Base-by-base conservation (phyloP, 495 filamentous ascomycete species). In the Podospora conica region DNA sequence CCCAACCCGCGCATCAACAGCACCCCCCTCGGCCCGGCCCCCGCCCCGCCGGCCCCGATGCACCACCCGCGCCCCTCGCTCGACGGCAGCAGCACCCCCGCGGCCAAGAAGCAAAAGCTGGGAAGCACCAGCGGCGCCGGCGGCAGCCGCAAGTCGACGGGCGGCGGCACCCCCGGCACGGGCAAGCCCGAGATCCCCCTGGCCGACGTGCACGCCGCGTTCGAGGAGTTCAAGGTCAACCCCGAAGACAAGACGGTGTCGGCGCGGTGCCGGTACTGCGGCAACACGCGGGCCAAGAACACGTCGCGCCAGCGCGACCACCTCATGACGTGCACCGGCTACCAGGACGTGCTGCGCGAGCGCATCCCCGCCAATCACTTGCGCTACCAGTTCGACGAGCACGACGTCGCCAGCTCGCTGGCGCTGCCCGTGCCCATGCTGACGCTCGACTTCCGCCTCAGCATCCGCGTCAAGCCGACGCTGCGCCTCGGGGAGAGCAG, bases 291-390 rank as follows among this genome's bases (percentile, higher is more conserved):
- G 0, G 74, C 74, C 1, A 75, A 75, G 63, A 75, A 75, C 58
- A 75, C 72, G 10, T 75, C 74, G 6, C 60, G 74, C 27, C 74
- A 75, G 66, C 65, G 74, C 10, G 74, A 75, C 53, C 74, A 75
- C 40, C 60, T 75, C 20, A 54, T 73, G 64, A 22, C 28, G 3
- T 75, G 74, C 58, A 40, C 67, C 21, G 72, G 66, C 3, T 75
- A 73, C 54, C 72, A 73, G 54, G 18, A 29, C 24, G 55, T 70
- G 22, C 65, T 75, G 53, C 70, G 70, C 58, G 72, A 74, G 10
- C 71, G 69, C 65, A 70, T 73, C 20, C 70, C 73, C 2, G 73
- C 71, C 28, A 73, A 71, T 58, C 70, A 68, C 54, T 70, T 72
- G 3, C 70, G 65, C 10, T 68, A 74, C 61, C 71, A 75, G 65